Evolutionary conservation across 2,329 filamentous ascomycete species (phyloP), one percentile per base, ranked within the genome.

Genomic region (Sphaerulina vaccinii): DNA sequence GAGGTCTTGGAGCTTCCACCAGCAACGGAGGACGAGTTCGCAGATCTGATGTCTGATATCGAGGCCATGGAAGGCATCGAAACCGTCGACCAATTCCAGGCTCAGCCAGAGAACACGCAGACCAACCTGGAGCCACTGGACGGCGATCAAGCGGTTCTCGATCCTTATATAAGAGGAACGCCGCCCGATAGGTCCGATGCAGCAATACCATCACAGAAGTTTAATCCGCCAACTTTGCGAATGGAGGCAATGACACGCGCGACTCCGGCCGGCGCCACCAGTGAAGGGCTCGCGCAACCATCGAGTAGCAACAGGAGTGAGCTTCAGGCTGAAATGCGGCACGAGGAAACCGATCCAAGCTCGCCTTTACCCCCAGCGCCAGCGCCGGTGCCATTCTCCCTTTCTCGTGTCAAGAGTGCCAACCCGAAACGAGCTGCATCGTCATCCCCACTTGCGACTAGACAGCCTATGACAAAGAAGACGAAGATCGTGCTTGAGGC

Each of bases 311-410:
- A 51, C 15, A 47, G 40, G 9, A 48, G 49, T n/a, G 29, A 49
- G 21, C 23, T 59, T 23, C 54, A 59, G n/a, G 57, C 49, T 5
- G 57, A 59, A 32, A 59, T 59, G 57, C 54, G 51, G 18, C 22
- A 45, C n/a, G 55, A 55, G 33, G 55, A 57, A 38, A 24, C 19
- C 15, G 29, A 43, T 16, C 43, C 27, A 7, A 67, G 41, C 15
- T 16, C 6, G 19, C 24, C 22, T 6, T n/a, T 8, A 7, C 18
- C 7, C 38, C 24, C 37, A 22, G 15, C 15, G 27, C 36, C 36
- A 11, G 45, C 6, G 9, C 22, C 45, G 1, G 23, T 49, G 24
- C 37, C 45, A 2, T 49, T 49, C 18, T 49, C 45, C 11, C 19
- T 49, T 1, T 15, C 35, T 9, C 19, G 15, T 21, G 18, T 10